Evolutionary conservation across 768 basidiomycete genomes (phyloP).

Genomic region (Pleurotus cornucopiae): DNA sequence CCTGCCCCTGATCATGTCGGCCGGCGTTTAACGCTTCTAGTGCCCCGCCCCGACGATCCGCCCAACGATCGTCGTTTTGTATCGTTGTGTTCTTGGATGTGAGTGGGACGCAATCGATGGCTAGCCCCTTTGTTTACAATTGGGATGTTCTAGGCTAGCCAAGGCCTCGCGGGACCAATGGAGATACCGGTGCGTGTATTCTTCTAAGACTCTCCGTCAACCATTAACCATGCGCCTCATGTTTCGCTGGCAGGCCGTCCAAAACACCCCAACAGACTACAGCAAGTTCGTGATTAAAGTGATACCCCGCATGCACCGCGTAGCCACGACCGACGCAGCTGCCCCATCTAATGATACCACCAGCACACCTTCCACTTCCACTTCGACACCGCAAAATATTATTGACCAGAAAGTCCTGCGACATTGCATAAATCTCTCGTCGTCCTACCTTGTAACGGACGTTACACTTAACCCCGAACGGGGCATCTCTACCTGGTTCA

Average conservation of each 20-base stretch:
- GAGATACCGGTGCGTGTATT: slow-evolving; percentile 4
- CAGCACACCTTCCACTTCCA: slow-evolving; percentile 11
- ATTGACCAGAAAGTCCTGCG: slow-evolving; percentile 64
- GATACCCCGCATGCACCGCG: slow-evolving; percentile 47
- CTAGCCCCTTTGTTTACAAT: background rate
- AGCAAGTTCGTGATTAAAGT: slow-evolving; percentile 52
- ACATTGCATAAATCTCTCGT: slow-evolving; percentile 63
- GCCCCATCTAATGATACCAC: background rate
- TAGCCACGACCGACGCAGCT: slow-evolving; percentile 15
- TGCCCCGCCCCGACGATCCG: background rate
- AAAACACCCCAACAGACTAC: slow-evolving; percentile 54
- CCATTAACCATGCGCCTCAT: too few relatives aligned
- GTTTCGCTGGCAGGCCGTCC: slow-evolving; percentile 9
- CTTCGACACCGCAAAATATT: slow-evolving; percentile 17
- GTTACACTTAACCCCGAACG: slow-evolving; percentile 54
- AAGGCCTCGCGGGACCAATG: background rate
- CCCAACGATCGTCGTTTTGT: background rate
- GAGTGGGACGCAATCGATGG: background rate
- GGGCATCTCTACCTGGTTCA: slow-evolving; percentile 60
- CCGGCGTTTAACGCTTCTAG: too few relatives aligned
- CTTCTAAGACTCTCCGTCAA: too few relatives aligned
- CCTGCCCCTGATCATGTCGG: background rate
- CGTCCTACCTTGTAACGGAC: slow-evolving; percentile 79
- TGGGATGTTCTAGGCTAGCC: background rate
- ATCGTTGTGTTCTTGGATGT: background rate